Conservation (phyloP, 306 rosid genomes). For the Citrullus mucosospermus region DNA sequence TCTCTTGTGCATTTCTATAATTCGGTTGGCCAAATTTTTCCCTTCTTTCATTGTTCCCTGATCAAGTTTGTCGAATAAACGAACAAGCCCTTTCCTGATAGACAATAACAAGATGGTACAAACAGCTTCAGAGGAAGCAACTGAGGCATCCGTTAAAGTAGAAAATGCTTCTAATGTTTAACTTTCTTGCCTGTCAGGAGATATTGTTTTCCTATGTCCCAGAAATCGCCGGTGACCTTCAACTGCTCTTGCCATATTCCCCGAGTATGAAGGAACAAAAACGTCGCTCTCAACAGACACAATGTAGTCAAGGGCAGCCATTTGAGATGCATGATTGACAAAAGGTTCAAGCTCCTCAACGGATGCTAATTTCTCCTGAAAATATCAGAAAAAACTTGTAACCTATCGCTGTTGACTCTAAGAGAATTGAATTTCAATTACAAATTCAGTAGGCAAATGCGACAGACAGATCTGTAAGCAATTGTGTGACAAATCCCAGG, state of each 20-base stretch:
- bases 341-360: slow-evolving; percentile 72
- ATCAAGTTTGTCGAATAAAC: slow-evolving; percentile 59
- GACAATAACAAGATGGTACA: slow-evolving; percentile 10
- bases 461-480: not conserved
- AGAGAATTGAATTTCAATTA: not conserved
- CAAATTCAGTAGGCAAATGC: not conserved
- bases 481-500: not conserved
- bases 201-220: slow-evolving; percentile 71
- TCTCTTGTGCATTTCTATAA: slow-evolving; percentile 56
- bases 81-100: slow-evolving; percentile 79
- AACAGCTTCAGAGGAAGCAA: slow-evolving; percentile 9
- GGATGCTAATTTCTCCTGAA: slow-evolving; percentile 75
- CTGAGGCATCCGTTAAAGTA: not conserved
- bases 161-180: not conserved
- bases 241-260: slow-evolving; percentile 95
- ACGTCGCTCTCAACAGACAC: slow-evolving; percentile 92
- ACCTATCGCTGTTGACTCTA: not conserved
- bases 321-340: slow-evolving; percentile 59
- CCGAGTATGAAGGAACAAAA: slow-evolving; percentile 83
- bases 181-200: slow-evolving; percentile 69
- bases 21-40: slow-evolving; percentile 33
- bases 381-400: slow-evolving; percentile 5
- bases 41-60: slow-evolving; percentile 58
- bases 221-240: slow-evolving; percentile 98
- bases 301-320: slow-evolving; percentile 95